Evolutionary conservation across 257 asterid species (phyloP).

Genomic region (Solanum ahanhuiri): DNA sequence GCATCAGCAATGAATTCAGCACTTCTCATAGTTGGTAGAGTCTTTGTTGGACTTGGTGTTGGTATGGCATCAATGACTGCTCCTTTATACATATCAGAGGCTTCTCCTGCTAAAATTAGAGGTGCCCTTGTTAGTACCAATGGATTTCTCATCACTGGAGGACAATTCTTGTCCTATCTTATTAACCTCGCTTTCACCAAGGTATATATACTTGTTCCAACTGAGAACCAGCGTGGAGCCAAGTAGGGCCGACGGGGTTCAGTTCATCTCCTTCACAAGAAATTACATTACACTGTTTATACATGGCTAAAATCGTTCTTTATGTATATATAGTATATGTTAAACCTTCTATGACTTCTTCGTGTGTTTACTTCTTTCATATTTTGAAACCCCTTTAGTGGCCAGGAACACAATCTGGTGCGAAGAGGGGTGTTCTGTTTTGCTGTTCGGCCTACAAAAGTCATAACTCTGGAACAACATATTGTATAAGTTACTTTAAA

Average conservation of each 20-base stretch:
- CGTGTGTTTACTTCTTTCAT: background rate
- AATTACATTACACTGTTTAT: background rate
- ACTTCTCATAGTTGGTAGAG: conserved; percentile 23
- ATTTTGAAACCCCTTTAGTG: background rate
- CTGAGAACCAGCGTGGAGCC: background rate
- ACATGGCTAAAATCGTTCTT: background rate
- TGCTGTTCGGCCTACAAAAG: too few species aligned
- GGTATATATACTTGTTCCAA: conserved; percentile 7
- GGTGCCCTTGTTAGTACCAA: conserved; percentile 45
- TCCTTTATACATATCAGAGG: conserved; percentile 40
- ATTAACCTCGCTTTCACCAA: conserved; percentile 38
- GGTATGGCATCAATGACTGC: conserved; percentile 43
- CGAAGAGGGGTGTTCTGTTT: background rate
- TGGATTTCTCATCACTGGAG: conserved; percentile 36
- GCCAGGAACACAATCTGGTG: background rate
- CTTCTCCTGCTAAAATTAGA: conserved; percentile 34
- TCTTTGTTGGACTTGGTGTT: conserved; percentile 36
- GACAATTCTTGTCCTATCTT: conserved; percentile 37
- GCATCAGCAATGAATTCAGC: conserved; percentile 26
- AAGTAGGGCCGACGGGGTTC: background rate
- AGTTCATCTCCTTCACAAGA: background rate
- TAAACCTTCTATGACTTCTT: background rate
- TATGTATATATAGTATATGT: too few species aligned
- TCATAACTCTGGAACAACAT: too few species aligned
- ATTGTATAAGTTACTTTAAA: too few species aligned